Percentiles rank a stretch among this genome's conserved stretches.
Evolutionary conservation across 352 stramenopile species (phyloP).

Genomic region (Pythium dissotocum): DNA sequence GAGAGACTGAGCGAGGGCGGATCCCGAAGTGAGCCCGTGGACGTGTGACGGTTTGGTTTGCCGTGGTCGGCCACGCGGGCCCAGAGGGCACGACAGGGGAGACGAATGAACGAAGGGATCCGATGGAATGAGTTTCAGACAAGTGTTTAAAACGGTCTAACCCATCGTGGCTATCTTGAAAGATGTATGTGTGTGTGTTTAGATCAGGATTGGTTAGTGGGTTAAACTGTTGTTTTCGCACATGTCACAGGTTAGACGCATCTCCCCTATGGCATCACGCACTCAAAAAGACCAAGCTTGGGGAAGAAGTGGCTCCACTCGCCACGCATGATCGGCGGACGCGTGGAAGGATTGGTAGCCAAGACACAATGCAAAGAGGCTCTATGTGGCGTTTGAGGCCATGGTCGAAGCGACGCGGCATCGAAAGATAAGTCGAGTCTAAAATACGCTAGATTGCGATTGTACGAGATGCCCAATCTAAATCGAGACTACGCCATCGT

Average conservation of each 20-base stretch:
- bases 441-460: too few species aligned
- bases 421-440: too few species aligned
- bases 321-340: too few species aligned
- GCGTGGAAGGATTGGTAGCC: too few species aligned
- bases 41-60: neutral
- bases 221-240: neutral
- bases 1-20: neutral
- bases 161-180: neutral
- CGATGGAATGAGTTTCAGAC: neutral
- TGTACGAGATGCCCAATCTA: too few species aligned
- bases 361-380: too few species aligned
- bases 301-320: too few species aligned
- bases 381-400: too few species aligned
- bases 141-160: neutral
- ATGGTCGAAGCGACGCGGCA: too few species aligned
- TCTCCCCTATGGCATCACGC: conserved; percentile 1
- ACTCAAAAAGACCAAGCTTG: neutral
- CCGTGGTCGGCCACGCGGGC: neutral
- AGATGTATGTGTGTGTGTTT: neutral
- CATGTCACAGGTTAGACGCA: conserved; percentile 5
- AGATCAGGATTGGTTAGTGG: neutral
- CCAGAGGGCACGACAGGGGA: conserved; percentile 3
- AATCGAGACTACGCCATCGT: too few species aligned
- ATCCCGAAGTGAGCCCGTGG: conserved; percentile 1
- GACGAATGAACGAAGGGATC: neutral